Evolutionary conservation across 2,329 filamentous ascomycete species (phyloP).

Genomic region (Sclerotinia nivalis): DNA sequence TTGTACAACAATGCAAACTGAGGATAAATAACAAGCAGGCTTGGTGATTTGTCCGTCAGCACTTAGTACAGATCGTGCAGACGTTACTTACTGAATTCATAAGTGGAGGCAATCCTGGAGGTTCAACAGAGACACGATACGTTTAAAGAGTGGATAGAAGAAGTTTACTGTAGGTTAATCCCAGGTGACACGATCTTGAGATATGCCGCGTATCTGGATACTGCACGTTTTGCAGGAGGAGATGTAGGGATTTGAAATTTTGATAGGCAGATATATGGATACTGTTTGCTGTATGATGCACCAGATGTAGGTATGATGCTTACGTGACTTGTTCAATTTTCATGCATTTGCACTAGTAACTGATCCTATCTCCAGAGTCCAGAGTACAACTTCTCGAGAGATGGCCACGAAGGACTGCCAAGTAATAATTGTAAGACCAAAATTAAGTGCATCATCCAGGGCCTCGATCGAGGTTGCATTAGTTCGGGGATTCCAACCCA

Average conservation of each 20-base stretch:
- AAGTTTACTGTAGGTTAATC: not conserved
- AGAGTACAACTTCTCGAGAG: constrained; percentile 4
- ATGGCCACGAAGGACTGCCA: constrained; percentile 23
- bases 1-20: constrained; percentile 11
- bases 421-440: constrained; percentile 10
- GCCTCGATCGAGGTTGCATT: constrained; percentile 19
- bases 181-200: constrained; percentile 19
- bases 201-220: constrained; percentile 25
- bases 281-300: constrained; percentile 20
- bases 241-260: constrained; percentile 3
- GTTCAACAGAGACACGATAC: not conserved
- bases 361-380: constrained; percentile 7
- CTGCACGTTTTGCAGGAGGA: constrained; percentile 20
- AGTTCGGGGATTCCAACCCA: not conserved
- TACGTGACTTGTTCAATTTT: constrained; percentile 17
- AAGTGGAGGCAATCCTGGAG: constrained; percentile 2
- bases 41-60: constrained; percentile 17
- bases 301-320: constrained; percentile 15
- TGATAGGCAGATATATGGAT: constrained; percentile 9
- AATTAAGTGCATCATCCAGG: constrained; percentile 13
- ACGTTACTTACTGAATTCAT: not conserved
- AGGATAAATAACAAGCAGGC: constrained; percentile 3
- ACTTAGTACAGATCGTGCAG: not conserved
- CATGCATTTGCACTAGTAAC: constrained; percentile 5
- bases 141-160: constrained; percentile 12